These are phyloP conservation scores for Aspergillus quadricinctus DNA, from an alignment of 2,329 filamentous ascomycete species.

Conservation along the genomic window DNA sequence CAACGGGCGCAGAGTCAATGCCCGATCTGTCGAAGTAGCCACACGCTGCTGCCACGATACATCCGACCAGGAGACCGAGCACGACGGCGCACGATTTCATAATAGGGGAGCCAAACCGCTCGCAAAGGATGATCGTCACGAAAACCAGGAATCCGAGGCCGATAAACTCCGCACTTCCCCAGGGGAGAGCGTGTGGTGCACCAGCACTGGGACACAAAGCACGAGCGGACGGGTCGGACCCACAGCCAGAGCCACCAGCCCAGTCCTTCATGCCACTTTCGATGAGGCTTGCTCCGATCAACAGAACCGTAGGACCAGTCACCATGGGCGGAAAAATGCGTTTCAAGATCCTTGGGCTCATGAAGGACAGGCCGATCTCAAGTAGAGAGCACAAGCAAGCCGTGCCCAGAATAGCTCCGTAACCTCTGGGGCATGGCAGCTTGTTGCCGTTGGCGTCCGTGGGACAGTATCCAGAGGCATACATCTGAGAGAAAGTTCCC, in stretches of 20 bases:
- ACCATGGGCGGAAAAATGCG: conserved; percentile 65
- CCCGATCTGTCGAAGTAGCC: conserved; percentile 60
- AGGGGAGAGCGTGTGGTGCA: conserved; percentile 58
- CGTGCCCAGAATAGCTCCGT: conserved; percentile 62
- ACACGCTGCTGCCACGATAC: conserved; percentile 62
- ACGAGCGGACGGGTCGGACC: conserved; percentile 42
- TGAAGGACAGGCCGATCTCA: conserved; percentile 63
- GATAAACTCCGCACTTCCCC: conserved; percentile 62
- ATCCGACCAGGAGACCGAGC: conserved; percentile 61
- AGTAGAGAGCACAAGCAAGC: conserved; percentile 46
- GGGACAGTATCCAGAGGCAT: conserved; percentile 61
- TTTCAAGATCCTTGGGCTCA: conserved; percentile 56
- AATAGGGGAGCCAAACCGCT: conserved; percentile 65
- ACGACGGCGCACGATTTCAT: conserved; percentile 67
- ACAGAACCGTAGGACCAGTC: conserved; percentile 62
- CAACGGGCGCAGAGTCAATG: conserved; percentile 59
- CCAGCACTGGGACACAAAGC: conserved; percentile 55
- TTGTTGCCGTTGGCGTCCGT: conserved; percentile 51
- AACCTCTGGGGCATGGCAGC: conserved; percentile 61
- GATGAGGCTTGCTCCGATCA: conserved; percentile 64
- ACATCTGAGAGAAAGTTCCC: conserved; percentile 60
- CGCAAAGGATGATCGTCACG: conserved; percentile 62
- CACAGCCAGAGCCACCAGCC: conserved; percentile 60
- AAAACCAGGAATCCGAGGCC: conserved; percentile 66
- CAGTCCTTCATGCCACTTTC: conserved; percentile 61